Evolutionary conservation across 805 yeast species (phyloP), one percentile per base, ranked within the genome.

Genomic region (Jamesozyma rosinii): DNA sequence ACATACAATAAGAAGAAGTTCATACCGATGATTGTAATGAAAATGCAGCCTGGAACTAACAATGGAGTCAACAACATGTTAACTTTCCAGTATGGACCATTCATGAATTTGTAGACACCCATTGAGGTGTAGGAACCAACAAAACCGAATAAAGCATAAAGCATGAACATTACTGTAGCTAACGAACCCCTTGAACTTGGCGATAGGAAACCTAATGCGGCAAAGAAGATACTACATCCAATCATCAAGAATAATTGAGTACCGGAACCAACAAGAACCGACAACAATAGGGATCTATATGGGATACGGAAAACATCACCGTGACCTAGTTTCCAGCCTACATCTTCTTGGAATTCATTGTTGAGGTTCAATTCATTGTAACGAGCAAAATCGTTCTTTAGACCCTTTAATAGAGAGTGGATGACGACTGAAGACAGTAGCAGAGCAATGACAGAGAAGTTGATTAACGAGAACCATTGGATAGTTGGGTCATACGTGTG

Each of bases 271-370:
- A 88, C 76, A 19, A 89, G 64, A 8, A 88, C 78, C 2, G 96
- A 83, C 46, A 88, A 71, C 5, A 84, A 45, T 75, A 88, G 72
- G 43, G 83, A 71, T 51, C 75, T 68, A 40, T 70, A 61, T 35
- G 97, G 97, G 8, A 89, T 67, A 63, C 97, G 77, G 69, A 90
- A 90, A 26, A 90, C 88, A 62, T 90, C 97, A 48, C 97, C 97
- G 55, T 89, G 94, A 33, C 88, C 81, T 50, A 92, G 73, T 62
- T 92, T 92, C 98, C 98, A 92, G 33, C 98, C 98, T 58, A 88
- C 75, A 62, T 92, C 97, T 57, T 88, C 95, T 49, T 86, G 80
- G 42, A 87, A 76, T 45, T 84, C 95, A 54, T 81, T 87, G 59
- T 84, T 92, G 54, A 90, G 72, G 58, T 84, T 87, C 50, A 90